Evolutionary conservation across 208 protist species (phyloP).

Genomic region (Phytomonas francai): DNA sequence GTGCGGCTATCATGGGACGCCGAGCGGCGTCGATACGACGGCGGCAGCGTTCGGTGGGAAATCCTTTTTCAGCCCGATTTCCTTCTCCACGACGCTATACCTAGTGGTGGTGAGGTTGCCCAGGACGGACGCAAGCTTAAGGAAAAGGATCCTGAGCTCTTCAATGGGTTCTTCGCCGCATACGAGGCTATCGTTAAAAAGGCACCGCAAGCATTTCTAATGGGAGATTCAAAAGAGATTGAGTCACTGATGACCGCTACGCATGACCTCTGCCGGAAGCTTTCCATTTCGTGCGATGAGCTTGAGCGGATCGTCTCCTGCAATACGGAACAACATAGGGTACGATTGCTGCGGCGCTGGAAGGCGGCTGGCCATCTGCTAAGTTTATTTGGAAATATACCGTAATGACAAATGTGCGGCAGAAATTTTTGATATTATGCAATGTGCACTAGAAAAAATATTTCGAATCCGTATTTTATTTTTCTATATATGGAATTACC

Average conservation of each 20-base stretch:
- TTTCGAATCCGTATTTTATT: not conserved
- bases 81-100: slow-evolving; percentile 30
- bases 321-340: not conserved
- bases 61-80: slow-evolving; percentile 31
- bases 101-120: slow-evolving; percentile 68
- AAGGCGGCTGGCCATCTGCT: slow-evolving; percentile 29
- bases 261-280: slow-evolving; percentile 54
- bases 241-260: slow-evolving; percentile 58
- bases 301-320: slow-evolving; percentile 60
- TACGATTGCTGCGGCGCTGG: slow-evolving; percentile 24
- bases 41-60: slow-evolving; percentile 80
- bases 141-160: slow-evolving; percentile 29
- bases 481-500: not conserved
- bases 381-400: slow-evolving; percentile 77
- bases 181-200: slow-evolving; percentile 34
- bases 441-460: not conserved
- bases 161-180: slow-evolving; percentile 24
- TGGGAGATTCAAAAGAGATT: slow-evolving; percentile 28
- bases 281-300: slow-evolving; percentile 56
- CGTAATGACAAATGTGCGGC: slow-evolving; percentile 18
- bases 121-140: slow-evolving; percentile 48
- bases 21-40: slow-evolving; percentile 86
- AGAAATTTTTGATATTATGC: not conserved
- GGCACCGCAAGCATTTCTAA: slow-evolving; percentile 34
- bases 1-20: slow-evolving; percentile 84